Evolutionary conservation across 352 stramenopile species (phyloP).

Genomic region (Phytophthora pinifolia): DNA sequence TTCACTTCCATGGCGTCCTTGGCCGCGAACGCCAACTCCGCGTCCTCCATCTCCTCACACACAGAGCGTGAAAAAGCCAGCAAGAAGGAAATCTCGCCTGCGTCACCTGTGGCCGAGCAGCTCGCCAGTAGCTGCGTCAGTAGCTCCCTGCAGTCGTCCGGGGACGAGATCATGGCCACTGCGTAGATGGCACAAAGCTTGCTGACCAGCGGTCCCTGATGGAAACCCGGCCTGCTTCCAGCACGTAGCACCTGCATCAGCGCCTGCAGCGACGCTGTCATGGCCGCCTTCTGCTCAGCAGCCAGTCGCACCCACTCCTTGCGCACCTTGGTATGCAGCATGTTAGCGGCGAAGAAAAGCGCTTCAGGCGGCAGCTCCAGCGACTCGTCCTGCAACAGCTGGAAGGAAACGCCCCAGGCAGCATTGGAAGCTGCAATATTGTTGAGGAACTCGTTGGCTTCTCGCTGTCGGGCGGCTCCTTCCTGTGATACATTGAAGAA

Average conservation of each 20-base stretch:
- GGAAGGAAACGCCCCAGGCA: conserved; percentile 50
- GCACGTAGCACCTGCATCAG: conserved; percentile 38
- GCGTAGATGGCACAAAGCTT: conserved; percentile 67
- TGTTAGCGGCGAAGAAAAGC: conserved; percentile 79
- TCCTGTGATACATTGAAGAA: conserved; percentile 31
- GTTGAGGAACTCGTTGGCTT: conserved; percentile 70
- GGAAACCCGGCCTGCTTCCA: conserved; percentile 27
- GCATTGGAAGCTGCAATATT: conserved; percentile 51
- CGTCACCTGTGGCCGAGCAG: conserved; percentile 26
- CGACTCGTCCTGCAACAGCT: conserved; percentile 52
- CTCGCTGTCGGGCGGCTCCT: conserved; percentile 56
- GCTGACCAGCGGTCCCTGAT: conserved; percentile 42
- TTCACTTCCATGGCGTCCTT: conserved; percentile 71
- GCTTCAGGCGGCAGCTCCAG: conserved; percentile 45
- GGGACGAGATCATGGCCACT: conserved; percentile 51
- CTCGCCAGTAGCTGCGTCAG: conserved; percentile 36
- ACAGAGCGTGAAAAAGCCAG: conserved; percentile 58
- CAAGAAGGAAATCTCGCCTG: conserved; percentile 46
- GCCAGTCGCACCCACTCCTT: conserved; percentile 62
- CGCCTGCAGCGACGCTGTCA: conserved; percentile 38
- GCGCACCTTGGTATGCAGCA: conserved; percentile 71
- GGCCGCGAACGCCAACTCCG: conserved; percentile 52
- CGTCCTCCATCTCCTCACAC: conserved; percentile 69
- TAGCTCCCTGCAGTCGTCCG: conserved; percentile 48
- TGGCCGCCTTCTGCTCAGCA: conserved; percentile 31